Conservation (phyloP, 31 red algal genomes). For the Asparagopsis taxiformis region DNA sequence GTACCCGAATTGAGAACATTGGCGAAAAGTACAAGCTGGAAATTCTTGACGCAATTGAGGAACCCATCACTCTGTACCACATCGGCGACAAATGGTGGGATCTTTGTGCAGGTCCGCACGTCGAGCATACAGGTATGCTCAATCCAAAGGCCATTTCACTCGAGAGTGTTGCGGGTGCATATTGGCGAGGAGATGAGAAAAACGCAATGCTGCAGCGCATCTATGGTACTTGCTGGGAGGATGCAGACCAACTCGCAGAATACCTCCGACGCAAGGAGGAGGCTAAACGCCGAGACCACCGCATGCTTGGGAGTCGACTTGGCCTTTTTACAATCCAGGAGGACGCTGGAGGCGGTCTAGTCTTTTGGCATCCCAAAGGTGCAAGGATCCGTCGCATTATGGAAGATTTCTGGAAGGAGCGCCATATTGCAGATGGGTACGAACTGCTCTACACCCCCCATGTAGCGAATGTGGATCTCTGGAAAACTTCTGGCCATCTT, state of each 20-base stretch:
- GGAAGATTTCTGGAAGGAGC: constrained; percentile 96
- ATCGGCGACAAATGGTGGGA: constrained; percentile 99
- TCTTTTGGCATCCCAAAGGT: constrained; percentile 99
- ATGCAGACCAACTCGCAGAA: constrained; percentile 79
- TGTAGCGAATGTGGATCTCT: constrained; percentile 93
- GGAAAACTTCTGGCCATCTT: constrained; percentile 96
- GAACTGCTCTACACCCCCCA: constrained; percentile 98
- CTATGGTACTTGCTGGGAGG: constrained; percentile 98
- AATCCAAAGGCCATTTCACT: constrained; percentile 78
- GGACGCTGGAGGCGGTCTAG: constrained; percentile 93
- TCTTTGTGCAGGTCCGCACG: constrained; percentile 98
- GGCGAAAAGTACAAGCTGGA: constrained; percentile 97
- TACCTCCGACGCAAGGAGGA: constrained; percentile 93
- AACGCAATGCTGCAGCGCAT: constrained; percentile 96
- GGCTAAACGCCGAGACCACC: constrained; percentile 98
- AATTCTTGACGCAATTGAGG: constrained; percentile 81
- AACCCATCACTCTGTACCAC: constrained; percentile 97
- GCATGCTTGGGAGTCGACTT: constrained; percentile 88
- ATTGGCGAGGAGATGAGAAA: constrained; percentile 99
- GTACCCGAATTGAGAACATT: constrained; percentile 64
- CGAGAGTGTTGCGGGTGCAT: constrained; percentile 95
- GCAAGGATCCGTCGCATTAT: constrained; percentile 80
- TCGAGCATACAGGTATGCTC: constrained; percentile 90
- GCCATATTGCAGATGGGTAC: constrained; percentile 86
- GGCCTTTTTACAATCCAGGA: constrained; percentile 95